These are phyloP conservation scores for Aegilops umbellulata DNA, from an alignment of 176 grass and related monocot species.

Conservation along the genomic window DNA sequence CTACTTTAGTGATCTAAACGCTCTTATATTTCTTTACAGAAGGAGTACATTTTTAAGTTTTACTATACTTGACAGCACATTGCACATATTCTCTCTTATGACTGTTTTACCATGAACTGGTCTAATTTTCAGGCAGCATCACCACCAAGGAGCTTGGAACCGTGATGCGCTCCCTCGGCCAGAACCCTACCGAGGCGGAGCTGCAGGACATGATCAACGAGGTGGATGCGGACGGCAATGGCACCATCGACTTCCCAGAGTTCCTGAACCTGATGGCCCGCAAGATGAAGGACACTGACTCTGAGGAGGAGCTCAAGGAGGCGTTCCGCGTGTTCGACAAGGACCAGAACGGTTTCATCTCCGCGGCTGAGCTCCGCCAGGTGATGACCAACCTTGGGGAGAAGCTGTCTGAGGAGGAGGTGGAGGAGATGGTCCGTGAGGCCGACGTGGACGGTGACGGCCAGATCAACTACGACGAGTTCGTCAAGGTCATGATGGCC, in stretches of 20 bases:
- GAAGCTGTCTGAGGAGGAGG: conserved; percentile 51
- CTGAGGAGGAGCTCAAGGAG: conserved; percentile 71
- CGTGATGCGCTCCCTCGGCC: conserved; percentile 57
- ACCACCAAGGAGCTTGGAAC: conserved; percentile 60
- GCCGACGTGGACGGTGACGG: conserved; percentile 59
- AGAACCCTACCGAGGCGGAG: conserved; percentile 65
- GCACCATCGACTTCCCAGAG: conserved; percentile 52
- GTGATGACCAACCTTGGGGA: conserved; percentile 73
- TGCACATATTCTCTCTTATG: neutral
- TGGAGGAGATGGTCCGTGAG: conserved; percentile 60
- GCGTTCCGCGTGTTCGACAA: conserved; percentile 74
- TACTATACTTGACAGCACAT: neutral
- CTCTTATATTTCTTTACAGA: no score
- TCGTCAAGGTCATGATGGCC: conserved; percentile 80
- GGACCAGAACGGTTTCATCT: conserved; percentile 70
- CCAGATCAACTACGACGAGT: conserved; percentile 68
- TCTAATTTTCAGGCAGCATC: conserved; percentile 38
- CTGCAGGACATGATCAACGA: conserved; percentile 73
- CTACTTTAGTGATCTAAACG: no score
- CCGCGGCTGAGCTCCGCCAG: conserved; percentile 50
- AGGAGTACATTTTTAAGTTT: no score
- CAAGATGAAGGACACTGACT: conserved; percentile 44
- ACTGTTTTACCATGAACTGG: neutral
- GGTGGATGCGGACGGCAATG: conserved; percentile 48
- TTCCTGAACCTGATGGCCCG: conserved; percentile 62